Percentiles rank a stretch among this genome's conserved stretches.
Evolutionary conservation across 176 grass and related monocot genomes (phyloP).

Genomic region (Triticum aestivum): DNA sequence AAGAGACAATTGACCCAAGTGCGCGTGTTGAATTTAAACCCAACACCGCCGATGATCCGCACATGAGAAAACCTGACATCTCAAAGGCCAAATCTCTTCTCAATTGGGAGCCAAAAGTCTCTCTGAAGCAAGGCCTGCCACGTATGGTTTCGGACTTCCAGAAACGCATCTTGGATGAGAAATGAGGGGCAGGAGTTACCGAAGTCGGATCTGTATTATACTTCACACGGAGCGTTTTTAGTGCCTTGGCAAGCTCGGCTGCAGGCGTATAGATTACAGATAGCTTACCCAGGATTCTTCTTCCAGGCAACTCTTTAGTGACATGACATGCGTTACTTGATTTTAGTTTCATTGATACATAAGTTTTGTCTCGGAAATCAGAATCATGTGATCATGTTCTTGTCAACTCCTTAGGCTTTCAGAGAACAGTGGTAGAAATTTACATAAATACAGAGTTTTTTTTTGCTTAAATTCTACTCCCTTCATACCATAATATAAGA

Average conservation of each 20-base stretch:
- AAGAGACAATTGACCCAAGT: conserved; percentile 81
- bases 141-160: conserved; percentile 88
- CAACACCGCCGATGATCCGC: conserved; percentile 91
- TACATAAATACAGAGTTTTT: conserved; percentile 20
- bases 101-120: conserved; percentile 85
- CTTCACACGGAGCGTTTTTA: conserved; percentile 7
- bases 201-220: conserved; percentile 41
- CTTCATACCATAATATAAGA: too few relatives aligned
- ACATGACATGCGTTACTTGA: conserved; percentile 23
- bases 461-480: background rate
- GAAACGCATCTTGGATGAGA: conserved; percentile 73
- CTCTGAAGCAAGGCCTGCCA: conserved; percentile 75
- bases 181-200: conserved; percentile 29
- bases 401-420: conserved; percentile 17
- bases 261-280: background rate
- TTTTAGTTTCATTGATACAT: conserved; percentile 37
- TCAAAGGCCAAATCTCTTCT: conserved; percentile 79
- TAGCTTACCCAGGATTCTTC: conserved; percentile 1
- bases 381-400: conserved; percentile 22
- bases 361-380: conserved; percentile 19
- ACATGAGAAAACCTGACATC: conserved; percentile 98
- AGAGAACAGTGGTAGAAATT: background rate
- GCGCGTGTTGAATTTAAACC: conserved; percentile 75
- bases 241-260: conserved; percentile 33
- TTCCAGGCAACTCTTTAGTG: conserved; percentile 29